Evolutionary conservation across 2,329 filamentous ascomycete species (phyloP).

Genomic region (Colletotrichum sp.): DNA sequence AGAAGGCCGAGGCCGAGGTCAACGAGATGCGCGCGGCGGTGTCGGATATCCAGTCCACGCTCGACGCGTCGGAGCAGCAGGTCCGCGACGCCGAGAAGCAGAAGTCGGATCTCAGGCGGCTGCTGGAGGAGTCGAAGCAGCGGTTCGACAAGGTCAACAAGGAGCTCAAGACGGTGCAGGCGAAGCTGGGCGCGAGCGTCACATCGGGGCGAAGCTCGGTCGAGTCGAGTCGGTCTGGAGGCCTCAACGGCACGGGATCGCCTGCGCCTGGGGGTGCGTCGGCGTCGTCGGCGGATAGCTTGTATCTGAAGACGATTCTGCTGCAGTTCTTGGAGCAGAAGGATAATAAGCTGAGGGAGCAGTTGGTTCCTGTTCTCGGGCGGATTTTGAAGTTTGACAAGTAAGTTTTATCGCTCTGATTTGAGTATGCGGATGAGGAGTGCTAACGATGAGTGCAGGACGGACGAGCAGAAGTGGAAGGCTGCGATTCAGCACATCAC

Average conservation of each 20-base stretch:
- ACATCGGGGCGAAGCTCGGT: constrained; percentile 46
- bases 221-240: constrained; percentile 50
- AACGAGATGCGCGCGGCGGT: constrained; percentile 79
- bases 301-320: constrained; percentile 82
- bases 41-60: constrained; percentile 75
- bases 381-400: constrained; percentile 80
- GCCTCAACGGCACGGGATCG: constrained; percentile 34
- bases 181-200: constrained; percentile 40
- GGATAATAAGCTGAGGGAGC: constrained; percentile 76
- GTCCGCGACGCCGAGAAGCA: constrained; percentile 85
- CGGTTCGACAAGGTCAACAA: constrained; percentile 83
- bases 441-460: constrained; percentile 32
- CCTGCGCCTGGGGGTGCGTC: constrained; percentile 1
- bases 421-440: neutral
- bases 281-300: constrained; percentile 46
- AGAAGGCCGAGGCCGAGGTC: constrained; percentile 74
- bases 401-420: constrained; percentile 49
- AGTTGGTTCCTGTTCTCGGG: constrained; percentile 79
- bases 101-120: constrained; percentile 73
- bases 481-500: constrained; percentile 68
- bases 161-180: constrained; percentile 60
- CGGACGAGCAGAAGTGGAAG: constrained; percentile 87
- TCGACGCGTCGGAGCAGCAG: constrained; percentile 89
- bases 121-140: constrained; percentile 78
- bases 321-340: constrained; percentile 83